Evolutionary conservation across 441 rosid genomes (phyloP).

Genomic region (Croton laevigatus): DNA sequence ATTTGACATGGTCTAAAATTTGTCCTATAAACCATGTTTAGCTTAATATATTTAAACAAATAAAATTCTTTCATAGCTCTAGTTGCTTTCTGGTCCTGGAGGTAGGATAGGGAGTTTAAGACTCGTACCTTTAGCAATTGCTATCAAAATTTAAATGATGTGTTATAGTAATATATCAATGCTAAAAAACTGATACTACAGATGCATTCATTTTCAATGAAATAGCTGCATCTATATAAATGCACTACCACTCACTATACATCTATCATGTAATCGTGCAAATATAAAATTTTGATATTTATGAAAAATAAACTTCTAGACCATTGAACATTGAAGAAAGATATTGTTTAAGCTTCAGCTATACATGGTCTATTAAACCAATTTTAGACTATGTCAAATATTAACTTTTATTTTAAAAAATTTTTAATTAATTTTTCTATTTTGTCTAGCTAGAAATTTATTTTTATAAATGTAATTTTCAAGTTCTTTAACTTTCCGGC

Average conservation of each 20-base stretch:
- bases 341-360: background rate
- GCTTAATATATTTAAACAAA: too few species aligned
- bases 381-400: too few species aligned
- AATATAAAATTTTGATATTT: background rate
- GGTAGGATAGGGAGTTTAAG: background rate
- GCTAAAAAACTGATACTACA: too few species aligned
- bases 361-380: too few species aligned
- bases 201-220: background rate
- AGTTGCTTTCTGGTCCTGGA: constrained; percentile 23
- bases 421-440: too few species aligned
- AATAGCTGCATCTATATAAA: background rate
- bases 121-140: background rate
- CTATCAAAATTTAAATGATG: constrained; percentile 17
- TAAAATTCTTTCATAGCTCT: too few species aligned
- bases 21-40: too few species aligned
- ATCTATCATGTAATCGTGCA: background rate
- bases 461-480: too few species aligned
- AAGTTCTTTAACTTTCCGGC: too few species aligned
- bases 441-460: too few species aligned
- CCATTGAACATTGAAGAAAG: background rate
- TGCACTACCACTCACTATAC: background rate
- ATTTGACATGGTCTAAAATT: too few species aligned
- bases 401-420: too few species aligned
- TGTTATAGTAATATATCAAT: background rate
- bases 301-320: background rate